These are phyloP conservation scores for Solanum microdontum DNA, from an alignment of 257 asterid genomes.

Conservation along the genomic window DNA sequence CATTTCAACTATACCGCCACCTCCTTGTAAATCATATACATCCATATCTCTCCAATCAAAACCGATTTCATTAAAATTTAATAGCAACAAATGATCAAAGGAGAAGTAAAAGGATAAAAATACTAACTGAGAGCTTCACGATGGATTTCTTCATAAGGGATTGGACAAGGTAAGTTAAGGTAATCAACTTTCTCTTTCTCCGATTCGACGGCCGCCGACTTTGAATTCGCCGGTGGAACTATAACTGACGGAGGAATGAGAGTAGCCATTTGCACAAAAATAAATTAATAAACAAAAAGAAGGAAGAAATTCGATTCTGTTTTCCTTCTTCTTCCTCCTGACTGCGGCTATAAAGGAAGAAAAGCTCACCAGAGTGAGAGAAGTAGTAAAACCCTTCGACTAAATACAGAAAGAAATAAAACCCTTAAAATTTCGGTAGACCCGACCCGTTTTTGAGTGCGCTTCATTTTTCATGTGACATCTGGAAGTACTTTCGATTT, in stretches of 20 bases:
- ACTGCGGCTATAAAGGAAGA: slow-evolving; percentile 6
- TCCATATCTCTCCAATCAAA: background rate
- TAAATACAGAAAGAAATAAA: slow-evolving; percentile 15
- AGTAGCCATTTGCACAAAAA: slow-evolving; percentile 54
- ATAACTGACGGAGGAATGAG: slow-evolving; percentile 31
- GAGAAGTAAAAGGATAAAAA: background rate
- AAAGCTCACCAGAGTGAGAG: background rate
- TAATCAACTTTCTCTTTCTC: slow-evolving; percentile 46
- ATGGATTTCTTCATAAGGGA: slow-evolving; percentile 90
- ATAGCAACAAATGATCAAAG: background rate
- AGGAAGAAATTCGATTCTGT: background rate
- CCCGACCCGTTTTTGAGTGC: slow-evolving; percentile 18
- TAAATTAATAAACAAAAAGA: background rate
- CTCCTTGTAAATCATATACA: background rate
- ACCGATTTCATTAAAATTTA: background rate
- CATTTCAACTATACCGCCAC: background rate
- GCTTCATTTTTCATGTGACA: background rate
- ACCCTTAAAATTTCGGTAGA: slow-evolving; percentile 25
- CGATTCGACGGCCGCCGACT: slow-evolving; percentile 19
- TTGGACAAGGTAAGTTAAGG: slow-evolving; percentile 78
- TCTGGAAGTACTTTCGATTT: background rate
- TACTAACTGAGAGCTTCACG: slow-evolving; percentile 89
- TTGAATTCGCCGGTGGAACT: slow-evolving; percentile 26
- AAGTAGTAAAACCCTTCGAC: slow-evolving; percentile 38
- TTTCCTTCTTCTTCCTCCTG: slow-evolving; percentile 8